These are phyloP conservation scores for Sporothrix luriei DNA, from an alignment of 2,329 filamentous ascomycete genomes.

Conservation along the genomic window DNA sequence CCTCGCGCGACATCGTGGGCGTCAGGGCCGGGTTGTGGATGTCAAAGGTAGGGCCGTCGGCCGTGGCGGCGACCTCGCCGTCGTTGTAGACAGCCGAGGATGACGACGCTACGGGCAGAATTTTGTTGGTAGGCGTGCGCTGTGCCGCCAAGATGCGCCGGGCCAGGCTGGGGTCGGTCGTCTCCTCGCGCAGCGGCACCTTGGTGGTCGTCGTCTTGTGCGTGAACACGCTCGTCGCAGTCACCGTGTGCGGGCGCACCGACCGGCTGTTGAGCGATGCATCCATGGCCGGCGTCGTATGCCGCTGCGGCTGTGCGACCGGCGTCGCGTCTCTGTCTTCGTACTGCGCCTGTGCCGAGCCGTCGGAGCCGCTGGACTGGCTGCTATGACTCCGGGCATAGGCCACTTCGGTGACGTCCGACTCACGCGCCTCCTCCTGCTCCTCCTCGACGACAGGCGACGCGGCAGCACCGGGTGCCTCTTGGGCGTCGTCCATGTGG, in stretches of 20 bases:
- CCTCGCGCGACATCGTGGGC: conserved; percentile 69
- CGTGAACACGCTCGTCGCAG: conserved; percentile 48
- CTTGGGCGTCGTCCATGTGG: conserved; percentile 23
- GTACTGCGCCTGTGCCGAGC: background rate
- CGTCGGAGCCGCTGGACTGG: background rate
- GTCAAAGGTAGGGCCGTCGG: conserved; percentile 52
- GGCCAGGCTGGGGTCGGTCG: conserved; percentile 48
- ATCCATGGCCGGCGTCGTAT: conserved; percentile 19
- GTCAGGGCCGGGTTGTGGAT: conserved; percentile 61
- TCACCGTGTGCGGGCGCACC: conserved; percentile 51
- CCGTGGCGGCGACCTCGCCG: background rate
- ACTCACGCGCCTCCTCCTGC: conserved; percentile 16
- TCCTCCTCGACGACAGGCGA: background rate
- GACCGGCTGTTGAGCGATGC: conserved; percentile 14
- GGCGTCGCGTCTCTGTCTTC: conserved; percentile 5
- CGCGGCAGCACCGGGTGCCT: background rate
- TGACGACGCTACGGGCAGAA: background rate
- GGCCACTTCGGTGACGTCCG: conserved; percentile 12
- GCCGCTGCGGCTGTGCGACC: conserved; percentile 11
- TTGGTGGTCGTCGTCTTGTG: conserved; percentile 54
- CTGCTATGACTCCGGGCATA: background rate
- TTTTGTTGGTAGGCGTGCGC: conserved; percentile 48
- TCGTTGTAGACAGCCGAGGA: conserved; percentile 21
- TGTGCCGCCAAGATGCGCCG: conserved; percentile 46
- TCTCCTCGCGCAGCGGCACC: conserved; percentile 56